These are phyloP conservation scores for Metschnikowia rubicola DNA, from an alignment of 805 yeast species.

Conservation along the genomic window DNA sequence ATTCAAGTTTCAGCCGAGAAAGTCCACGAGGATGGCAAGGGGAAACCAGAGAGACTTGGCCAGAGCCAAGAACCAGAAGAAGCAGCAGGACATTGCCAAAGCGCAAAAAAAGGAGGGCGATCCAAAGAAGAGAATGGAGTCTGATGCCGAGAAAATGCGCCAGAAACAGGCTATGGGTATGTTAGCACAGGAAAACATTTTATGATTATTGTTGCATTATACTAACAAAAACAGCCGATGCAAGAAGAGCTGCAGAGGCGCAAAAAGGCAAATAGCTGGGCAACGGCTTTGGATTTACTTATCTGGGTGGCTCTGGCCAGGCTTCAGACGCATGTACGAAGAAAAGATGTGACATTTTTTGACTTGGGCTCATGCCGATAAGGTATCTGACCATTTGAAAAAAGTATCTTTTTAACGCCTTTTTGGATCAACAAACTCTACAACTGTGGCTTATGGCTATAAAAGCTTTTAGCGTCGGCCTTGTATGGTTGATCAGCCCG, in stretches of 20 bases:
- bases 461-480: too few relatives aligned
- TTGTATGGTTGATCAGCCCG: too few relatives aligned
- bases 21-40: slow-evolving; percentile 64
- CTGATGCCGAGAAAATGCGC: slow-evolving; percentile 87
- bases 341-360: too few relatives aligned
- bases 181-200: slow-evolving; percentile 16
- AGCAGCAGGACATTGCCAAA: slow-evolving; percentile 63
- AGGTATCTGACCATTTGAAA: too few relatives aligned
- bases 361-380: too few relatives aligned
- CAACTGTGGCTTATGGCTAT: too few relatives aligned
- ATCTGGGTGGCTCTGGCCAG: too few relatives aligned
- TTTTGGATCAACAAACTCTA: too few relatives aligned
- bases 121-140: slow-evolving; percentile 79
- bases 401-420: too few relatives aligned
- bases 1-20: background rate
- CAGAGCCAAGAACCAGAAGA: slow-evolving; percentile 81
- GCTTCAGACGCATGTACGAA: too few relatives aligned
- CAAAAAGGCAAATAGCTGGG: slow-evolving; percentile 48
- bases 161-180: slow-evolving; percentile 81
- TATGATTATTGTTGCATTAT: background rate
- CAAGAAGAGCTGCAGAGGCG: slow-evolving; percentile 37
- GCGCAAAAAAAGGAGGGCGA: slow-evolving; percentile 69
- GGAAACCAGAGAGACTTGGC: slow-evolving; percentile 97
- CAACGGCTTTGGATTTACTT: too few relatives aligned
- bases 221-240: slow-evolving; percentile 39